These are phyloP conservation scores for Chamaecrista fasciculata DNA, from an alignment of 306 rosid species.

Conservation along the genomic window DNA sequence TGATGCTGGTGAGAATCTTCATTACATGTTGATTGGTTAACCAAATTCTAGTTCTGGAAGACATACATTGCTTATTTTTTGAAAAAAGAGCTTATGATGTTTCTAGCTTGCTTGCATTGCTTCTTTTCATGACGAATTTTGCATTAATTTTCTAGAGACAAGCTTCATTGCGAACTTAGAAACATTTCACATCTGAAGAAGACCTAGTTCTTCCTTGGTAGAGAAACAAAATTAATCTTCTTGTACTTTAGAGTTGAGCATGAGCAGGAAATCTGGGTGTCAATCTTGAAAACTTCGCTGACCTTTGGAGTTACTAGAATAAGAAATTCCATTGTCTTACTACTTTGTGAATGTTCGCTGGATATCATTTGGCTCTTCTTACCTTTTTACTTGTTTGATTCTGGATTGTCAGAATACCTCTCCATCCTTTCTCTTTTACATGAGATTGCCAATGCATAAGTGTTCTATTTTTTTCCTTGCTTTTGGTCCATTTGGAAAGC, in stretches of 20 bases:
- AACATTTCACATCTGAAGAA: background rate
- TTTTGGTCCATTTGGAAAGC: conserved; percentile 26
- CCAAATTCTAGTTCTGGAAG: conserved; percentile 7
- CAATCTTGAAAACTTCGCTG: background rate
- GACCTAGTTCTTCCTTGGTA: background rate
- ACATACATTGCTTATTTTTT: conserved; percentile 7
- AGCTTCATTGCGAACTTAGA: background rate
- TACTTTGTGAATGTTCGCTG: background rate
- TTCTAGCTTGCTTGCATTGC: background rate
- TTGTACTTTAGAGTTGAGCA: background rate
- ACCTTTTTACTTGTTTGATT: conserved; percentile 11
- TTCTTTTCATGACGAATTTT: background rate
- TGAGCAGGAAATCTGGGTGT: background rate
- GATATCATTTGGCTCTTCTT: conserved; percentile 12
- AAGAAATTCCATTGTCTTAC: background rate
- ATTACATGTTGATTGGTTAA: conserved; percentile 7
- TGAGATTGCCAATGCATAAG: background rate
- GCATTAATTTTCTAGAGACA: background rate
- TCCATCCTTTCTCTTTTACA: conserved; percentile 1
- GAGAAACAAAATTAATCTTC: background rate
- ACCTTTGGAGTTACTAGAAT: background rate
- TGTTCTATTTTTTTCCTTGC: conserved; percentile 6
- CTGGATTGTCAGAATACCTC: background rate
- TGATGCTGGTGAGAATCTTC: conserved; percentile 26
- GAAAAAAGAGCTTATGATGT: conserved; percentile 13